These are phyloP conservation scores for Cyclostephanos invisitatus DNA, from an alignment of 108 stramenopile genomes.

Conservation along the genomic window DNA sequence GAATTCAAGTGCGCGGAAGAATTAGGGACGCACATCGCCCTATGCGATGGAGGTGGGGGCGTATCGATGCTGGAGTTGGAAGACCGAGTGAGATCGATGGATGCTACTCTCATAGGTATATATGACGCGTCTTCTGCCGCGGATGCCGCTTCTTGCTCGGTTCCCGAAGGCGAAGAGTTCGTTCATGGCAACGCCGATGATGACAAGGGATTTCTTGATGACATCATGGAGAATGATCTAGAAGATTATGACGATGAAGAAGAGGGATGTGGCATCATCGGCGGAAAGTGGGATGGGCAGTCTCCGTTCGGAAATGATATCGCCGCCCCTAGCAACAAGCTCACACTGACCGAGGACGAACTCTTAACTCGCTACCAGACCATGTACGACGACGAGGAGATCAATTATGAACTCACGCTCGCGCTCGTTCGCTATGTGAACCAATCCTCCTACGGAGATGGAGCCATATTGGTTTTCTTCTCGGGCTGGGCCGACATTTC, in stretches of 20 bases:
- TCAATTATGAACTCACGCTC: conserved; percentile 61
- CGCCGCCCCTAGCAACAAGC: conserved; percentile 31
- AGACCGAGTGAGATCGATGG: conserved; percentile 25
- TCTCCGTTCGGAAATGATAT: conserved; percentile 49
- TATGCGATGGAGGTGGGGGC: conserved; percentile 53
- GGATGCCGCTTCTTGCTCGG: conserved; percentile 8
- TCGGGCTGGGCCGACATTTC: conserved; percentile 94
- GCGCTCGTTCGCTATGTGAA: conserved; percentile 60
- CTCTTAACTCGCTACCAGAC: conserved; percentile 62
- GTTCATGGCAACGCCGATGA: conserved; percentile 30
- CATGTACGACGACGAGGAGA: conserved; percentile 70
- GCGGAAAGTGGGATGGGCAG: conserved; percentile 69
- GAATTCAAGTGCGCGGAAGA: conserved; percentile 57
- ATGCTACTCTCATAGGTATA: conserved; percentile 19
- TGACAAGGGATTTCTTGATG: conserved; percentile 38
- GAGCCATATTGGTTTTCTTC: conserved; percentile 91
- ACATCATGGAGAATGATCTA: conserved; percentile 32
- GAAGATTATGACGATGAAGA: conserved; percentile 57
- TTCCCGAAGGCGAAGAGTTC: conserved; percentile 21
- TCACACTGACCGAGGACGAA: conserved; percentile 60
- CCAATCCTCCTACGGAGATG: conserved; percentile 65
- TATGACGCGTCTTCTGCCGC: conserved; percentile 10
- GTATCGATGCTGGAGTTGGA: conserved; percentile 45
- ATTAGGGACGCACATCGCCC: conserved; percentile 63
- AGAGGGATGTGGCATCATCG: conserved; percentile 25